These are phyloP conservation scores for Cerioporus squamosus DNA, from an alignment of 1,284 basidiomycete species.

Conservation along the genomic window DNA sequence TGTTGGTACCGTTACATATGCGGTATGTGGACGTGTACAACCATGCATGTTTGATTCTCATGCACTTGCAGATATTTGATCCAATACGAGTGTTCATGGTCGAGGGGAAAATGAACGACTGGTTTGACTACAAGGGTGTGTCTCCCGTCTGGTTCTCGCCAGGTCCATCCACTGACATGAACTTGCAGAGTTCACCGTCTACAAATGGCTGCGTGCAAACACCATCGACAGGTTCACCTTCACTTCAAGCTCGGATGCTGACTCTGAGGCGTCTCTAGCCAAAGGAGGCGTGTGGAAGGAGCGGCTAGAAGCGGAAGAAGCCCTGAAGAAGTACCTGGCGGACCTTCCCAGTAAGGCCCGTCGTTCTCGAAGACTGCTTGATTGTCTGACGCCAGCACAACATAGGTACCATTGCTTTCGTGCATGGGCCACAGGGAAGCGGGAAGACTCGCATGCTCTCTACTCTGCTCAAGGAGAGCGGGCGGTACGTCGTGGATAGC, in stretches of 20 bases:
- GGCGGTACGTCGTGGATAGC: conserved; percentile 51
- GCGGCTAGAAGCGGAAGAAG: conserved; percentile 74
- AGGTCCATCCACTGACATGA: background rate
- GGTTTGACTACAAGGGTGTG: conserved; percentile 78
- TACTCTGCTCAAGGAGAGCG: conserved; percentile 59
- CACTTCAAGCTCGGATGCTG: background rate
- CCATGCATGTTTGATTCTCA: background rate
- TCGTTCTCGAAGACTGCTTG: background rate
- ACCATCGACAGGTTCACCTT: conserved; percentile 53
- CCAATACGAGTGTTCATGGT: conserved; percentile 89
- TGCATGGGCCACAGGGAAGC: conserved; percentile 92
- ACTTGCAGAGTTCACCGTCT: conserved; percentile 58
- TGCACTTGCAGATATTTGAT: conserved; percentile 76
- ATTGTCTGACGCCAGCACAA: background rate
- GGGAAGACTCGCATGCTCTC: conserved; percentile 83
- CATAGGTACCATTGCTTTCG: conserved; percentile 70
- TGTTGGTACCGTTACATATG: conserved; percentile 87
- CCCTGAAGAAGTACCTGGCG: conserved; percentile 70
- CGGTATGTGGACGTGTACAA: conserved; percentile 51
- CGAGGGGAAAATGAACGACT: conserved; percentile 80
- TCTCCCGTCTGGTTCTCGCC: background rate
- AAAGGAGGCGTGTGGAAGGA: conserved; percentile 76
- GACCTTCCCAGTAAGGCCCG: conserved; percentile 68
- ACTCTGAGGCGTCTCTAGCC: conserved; percentile 19
- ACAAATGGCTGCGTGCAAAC: conserved; percentile 70